These are phyloP conservation scores for Beauveria sp. DNA, from an alignment of 2,329 filamentous ascomycete genomes.

Conservation along the genomic window DNA sequence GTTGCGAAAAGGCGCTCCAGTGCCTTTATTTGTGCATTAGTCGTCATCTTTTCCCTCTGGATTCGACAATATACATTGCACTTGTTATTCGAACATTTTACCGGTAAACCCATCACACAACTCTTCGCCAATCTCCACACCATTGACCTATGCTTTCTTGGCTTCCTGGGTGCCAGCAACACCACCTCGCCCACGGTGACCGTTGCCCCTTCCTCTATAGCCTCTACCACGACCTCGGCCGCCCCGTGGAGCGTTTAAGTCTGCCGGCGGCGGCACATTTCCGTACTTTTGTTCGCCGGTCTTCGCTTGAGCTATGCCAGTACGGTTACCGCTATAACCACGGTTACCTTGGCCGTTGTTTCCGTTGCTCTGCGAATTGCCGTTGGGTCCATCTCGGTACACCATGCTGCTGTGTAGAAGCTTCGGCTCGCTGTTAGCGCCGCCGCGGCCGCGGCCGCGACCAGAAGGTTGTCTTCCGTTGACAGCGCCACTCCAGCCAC, in stretches of 20 bases:
- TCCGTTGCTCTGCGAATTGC: conserved; percentile 18
- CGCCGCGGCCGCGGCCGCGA: conserved; percentile 23
- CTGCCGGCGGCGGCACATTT: conserved; percentile 53
- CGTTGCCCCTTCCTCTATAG: conserved; percentile 30
- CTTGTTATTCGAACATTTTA: background rate
- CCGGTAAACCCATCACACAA: background rate
- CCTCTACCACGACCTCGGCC: conserved; percentile 34
- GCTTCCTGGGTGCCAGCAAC: conserved; percentile 8
- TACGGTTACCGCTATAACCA: conserved; percentile 13
- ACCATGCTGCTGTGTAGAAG: conserved; percentile 46
- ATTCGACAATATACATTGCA: background rate
- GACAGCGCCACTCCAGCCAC: conserved; percentile 50
- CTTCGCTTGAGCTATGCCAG: conserved; percentile 18
- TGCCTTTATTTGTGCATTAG: background rate
- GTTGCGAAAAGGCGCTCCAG: background rate
- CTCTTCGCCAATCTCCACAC: background rate
- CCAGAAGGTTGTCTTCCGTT: conserved; percentile 37
- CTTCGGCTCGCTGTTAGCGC: conserved; percentile 28
- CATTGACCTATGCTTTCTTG: background rate
- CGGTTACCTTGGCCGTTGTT: conserved; percentile 18
- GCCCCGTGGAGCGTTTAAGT: conserved; percentile 39
- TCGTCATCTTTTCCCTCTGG: background rate
- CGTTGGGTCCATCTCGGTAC: conserved; percentile 36
- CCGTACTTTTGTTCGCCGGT: conserved; percentile 34
- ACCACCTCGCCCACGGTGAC: conserved; percentile 28